Evolutionary conservation across 495 filamentous ascomycete species (phyloP).

Genomic region (Aspergillus homomorphus): DNA sequence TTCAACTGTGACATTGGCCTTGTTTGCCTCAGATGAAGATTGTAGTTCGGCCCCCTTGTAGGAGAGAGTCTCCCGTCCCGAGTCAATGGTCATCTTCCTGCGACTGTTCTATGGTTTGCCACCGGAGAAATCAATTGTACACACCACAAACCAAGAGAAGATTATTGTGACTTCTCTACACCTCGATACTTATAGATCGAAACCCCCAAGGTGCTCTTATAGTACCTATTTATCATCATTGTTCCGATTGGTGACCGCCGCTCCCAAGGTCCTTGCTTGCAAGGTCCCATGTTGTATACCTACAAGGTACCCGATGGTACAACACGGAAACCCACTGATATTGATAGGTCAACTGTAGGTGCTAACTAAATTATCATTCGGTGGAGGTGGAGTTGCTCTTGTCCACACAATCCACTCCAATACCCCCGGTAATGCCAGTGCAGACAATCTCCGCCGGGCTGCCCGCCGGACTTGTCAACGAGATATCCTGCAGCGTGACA

Average conservation of each 20-base stretch:
- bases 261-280: constrained; percentile 1
- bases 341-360: background rate
- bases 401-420: constrained; percentile 43
- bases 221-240: background rate
- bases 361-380: background rate
- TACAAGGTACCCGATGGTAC: background rate
- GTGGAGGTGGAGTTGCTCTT: background rate
- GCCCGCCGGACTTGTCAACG: constrained; percentile 47
- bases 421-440: constrained; percentile 48
- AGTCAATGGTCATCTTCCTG: constrained; percentile 31
- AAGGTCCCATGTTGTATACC: background rate
- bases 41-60: constrained; percentile 3
- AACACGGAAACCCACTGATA: background rate
- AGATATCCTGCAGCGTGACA: constrained; percentile 49
- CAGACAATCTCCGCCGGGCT: constrained; percentile 47
- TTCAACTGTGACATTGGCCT: constrained; percentile 1
- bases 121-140: background rate
- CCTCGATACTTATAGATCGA: background rate
- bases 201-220: constrained; percentile 1
- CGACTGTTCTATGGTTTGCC: background rate
- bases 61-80: constrained; percentile 23
- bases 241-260: background rate
- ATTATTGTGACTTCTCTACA: background rate
- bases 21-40: background rate
- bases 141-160: background rate